Base-by-base conservation (phyloP, 202 grass and related monocot genomes). In the Musa balbisiana region DNA sequence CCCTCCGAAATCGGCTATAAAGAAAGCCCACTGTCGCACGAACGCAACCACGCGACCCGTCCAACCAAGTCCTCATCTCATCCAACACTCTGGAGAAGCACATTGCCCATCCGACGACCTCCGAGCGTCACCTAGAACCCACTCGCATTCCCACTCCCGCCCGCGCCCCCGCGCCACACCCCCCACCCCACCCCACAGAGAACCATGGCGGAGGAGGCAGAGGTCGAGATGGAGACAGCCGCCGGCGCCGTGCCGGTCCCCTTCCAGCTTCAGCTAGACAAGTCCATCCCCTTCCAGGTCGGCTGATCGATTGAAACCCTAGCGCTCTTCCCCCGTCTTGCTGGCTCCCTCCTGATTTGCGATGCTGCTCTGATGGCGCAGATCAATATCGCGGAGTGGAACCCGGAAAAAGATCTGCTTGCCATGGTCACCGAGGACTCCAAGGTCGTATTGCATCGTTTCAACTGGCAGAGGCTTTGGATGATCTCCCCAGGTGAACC, bases 391-490 rank as follows among this genome's bases (percentile, higher is more conserved):
- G 88, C 88, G 51, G 91, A 88, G 67, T 98, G 94, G 94, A 98
- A 98, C 72, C 94, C 91, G 64, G 91, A 94, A 85, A 98, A 98
- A 84, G 94, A 98, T 82, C 69, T 94, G 29, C 94, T 98, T 82
- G 94, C 91, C 53, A 92, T 98, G 85, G 87, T 94, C 62, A 98
- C 94, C 21, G 91, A 98, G 13, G 91, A 98, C 25, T 98, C 87
- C 17, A 98, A 92, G 84, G 83, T 98, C 53, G 74, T 94, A 74
- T 82, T 98, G 43, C 94, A 98, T 85, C 91, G 94, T 24, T 98
- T 98, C 81, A 98, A 94, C 82, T 98, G 94, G 94, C 88, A 94
- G 87, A 86, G 94, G 85, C 94, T 98, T n/a, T 98, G 94, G 94
- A 94, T 85, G 70, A 80, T 94, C 52, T 83, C 84, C 52, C 88